Evolutionary conservation across 169 alveolate genomes (phyloP), one percentile per base, ranked within the genome.

Genomic region (Besnoitia besnoiti): DNA sequence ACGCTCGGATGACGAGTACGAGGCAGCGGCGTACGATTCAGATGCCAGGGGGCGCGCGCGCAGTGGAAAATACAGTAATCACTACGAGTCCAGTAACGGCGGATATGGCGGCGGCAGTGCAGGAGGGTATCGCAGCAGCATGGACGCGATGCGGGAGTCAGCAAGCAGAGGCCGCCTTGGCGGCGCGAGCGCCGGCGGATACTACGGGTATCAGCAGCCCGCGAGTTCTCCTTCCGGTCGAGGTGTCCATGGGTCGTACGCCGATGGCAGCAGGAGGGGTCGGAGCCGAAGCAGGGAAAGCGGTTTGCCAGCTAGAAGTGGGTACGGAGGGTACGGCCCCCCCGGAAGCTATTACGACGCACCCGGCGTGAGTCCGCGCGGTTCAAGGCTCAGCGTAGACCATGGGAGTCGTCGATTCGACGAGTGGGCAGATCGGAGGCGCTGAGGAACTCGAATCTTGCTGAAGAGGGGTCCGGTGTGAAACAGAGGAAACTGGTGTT

Each of bases 1-100:
- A 75, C 88, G 50, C 44, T 27, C 75, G 8, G 93, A 49, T 73
- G 94, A 73, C 67, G 91, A 39, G 37, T 30, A 49, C 42, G 85
- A 75, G 24, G 92, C 39, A 30, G 90, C 47, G 16, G 82, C 82
- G 12, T 73, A 73, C n/a, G 46, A 37, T 42, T 1, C 47, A 8
- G 46, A 37, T 73, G n/a, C 47, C 16, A 19, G 82, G n/a, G 39
- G 10, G 44, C 39, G 47, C 8, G 82, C 44, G 44, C 82, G 82
- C n/a, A 30, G 82, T 4, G 24, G 39, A 1, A 73, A 73, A 42
- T 73, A 73, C 46, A 42, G 82, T 10, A 73, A n/a, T 73, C 82
- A 16, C 46, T n/a, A 37, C n/a, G 39, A 55, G 24, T 55, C 67
- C 67, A 55, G 47, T 19, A 73, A 73, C n/a, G 82, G 82, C 5